Base-by-base conservation (phyloP, 192 early-diverging fungal genomes). In the Backusella morwellensis region DNA sequence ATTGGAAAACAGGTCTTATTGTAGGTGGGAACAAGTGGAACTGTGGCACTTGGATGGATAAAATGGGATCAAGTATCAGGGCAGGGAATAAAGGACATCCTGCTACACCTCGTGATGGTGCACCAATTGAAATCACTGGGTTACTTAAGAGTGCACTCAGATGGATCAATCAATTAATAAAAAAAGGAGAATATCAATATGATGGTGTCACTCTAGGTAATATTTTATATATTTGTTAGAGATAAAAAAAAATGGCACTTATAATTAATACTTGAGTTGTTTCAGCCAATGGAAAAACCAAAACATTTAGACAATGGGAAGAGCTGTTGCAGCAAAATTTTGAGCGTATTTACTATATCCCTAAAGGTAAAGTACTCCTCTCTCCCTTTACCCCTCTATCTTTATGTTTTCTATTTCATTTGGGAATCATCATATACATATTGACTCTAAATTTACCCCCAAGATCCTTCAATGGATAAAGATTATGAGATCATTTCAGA, bases 31-130 rank as follows among this genome's bases (percentile, higher is more conserved):
- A 91, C 80, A 54, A 85, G 41, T 96, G 86, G 85, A 99, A 99
- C 84, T 99, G 97, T 78, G 97, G 98, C 34, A 99, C 97, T 0
- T 99, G 97, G 98, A 99, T 99, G 97, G 98, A 99, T 85, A 99
- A 98, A 81, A 96, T 95, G 94, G 93, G 95, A 14, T 95, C 97
- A 83, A 95, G 93, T 36, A 92, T 90, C 44, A 97, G 95, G 84
- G 97, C 98, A n/a, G 91, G 92, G 8, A 99, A 90, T 47, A 91
- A 92, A 40, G 98, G 98, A 0, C 79, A 92, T 34, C 98, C 97
- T 1, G 96, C 92, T 0, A 99, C 96, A 1, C 96, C 97, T 66
- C 91, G 97, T 59, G 95, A 99, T 78, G 97, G 98, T 35, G 92
- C 94, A 0, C 89, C 88, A 23, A 87, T 99, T 14, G 97, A 99